Evolutionary conservation across 2,329 filamentous ascomycete genomes (phyloP).

Genomic region (Geosmithia flava): DNA sequence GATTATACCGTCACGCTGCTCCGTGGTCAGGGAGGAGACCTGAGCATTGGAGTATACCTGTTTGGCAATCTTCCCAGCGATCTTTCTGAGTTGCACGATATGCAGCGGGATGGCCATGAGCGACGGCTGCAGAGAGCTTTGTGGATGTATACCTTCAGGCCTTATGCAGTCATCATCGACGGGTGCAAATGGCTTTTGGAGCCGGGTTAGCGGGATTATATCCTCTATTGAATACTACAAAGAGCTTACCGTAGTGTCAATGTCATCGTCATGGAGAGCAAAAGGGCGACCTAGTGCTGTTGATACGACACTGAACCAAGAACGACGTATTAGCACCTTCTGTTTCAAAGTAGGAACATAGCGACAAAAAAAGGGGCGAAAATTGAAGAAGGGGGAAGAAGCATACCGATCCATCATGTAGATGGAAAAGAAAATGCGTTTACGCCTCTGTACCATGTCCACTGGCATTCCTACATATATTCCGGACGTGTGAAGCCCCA

Average conservation of each 20-base stretch:
- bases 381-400: neutral
- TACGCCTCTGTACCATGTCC: constrained; percentile 21
- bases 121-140: constrained; percentile 16
- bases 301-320: constrained; percentile 24
- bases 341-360: neutral
- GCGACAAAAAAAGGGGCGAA: neutral
- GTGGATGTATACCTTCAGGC: constrained; percentile 9
- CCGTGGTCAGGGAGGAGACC: constrained; percentile 5
- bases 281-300: constrained; percentile 29
- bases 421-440: constrained; percentile 30
- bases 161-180: constrained; percentile 21
- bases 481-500: constrained; percentile 24
- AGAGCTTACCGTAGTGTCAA: constrained; percentile 21
- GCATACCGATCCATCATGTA: constrained; percentile 34
- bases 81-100: constrained; percentile 24
- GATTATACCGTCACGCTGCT: constrained; percentile 18
- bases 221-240: neutral
- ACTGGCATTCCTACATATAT: constrained; percentile 18
- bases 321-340: neutral
- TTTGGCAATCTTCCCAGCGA: constrained; percentile 25
- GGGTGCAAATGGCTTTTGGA: constrained; percentile 19
- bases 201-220: neutral
- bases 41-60: constrained; percentile 20
- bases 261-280: constrained; percentile 31
- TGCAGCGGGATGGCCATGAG: constrained; percentile 26